Base-by-base conservation (phyloP, 2,329 filamentous ascomycete genomes). In the Aspergillus amoenus region DNA sequence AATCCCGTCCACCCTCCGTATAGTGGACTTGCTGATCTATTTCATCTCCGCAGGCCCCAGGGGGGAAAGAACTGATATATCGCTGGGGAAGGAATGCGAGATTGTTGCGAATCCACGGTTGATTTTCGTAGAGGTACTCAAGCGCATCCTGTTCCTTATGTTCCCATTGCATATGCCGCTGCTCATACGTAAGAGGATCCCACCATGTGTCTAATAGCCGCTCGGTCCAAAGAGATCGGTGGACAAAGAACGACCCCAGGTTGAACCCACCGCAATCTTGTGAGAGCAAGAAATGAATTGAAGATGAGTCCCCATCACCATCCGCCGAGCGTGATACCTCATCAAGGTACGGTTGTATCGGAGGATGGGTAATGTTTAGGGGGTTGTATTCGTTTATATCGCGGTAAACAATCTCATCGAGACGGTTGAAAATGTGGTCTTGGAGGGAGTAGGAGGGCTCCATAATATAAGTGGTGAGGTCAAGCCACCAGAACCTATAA, bases 131-230 rank as follows among this genome's bases (percentile, higher is more conserved):
- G 61, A 99, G 82, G 76, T 96, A 89, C 77, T 97, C 93, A 42
- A 99, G 79, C 2, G 93, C 91, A 70, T 97, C 93, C 76, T 99
- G 94, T 74, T 99, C 94, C 73, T 97, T 97, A 80, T 99, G 94
- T 70, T 94, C 93, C 94, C 94, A 99, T 61, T 94, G 85, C 93
- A 97, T 97, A 74, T 99, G 94, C 72, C 92, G 95, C 77, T 99
- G 94, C 77, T 99, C 94, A 74, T 99, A 99, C 56, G 89, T 86
- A 30, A 97, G 93, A 0, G 94, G 94, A 69, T 99, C 94, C 94
- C 94, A 99, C 94, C 94, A 99, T 52, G 96, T 84, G 70, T 99
- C 94, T 37, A 99, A 84, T 17, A 99, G 79, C 4, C 91, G 88
- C 68, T 97, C 93, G 0, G 93, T 91, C 91, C 93, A 99, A 24